Evolutionary conservation across 2,329 filamentous ascomycete species (phyloP).

Genomic region (Ascochyta rabiei): DNA sequence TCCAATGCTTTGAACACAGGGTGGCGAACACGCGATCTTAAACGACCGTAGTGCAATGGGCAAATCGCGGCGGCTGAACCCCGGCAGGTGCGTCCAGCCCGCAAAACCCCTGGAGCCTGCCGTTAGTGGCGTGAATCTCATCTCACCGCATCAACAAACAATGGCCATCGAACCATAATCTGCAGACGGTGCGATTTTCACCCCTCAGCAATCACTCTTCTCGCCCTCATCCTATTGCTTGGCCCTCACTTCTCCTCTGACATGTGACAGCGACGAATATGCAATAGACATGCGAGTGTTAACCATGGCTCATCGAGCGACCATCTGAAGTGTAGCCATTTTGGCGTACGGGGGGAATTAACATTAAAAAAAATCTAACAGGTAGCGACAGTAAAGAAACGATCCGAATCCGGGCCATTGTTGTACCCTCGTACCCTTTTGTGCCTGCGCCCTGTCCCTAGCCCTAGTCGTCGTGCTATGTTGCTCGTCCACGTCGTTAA

Average conservation of each 20-base stretch:
- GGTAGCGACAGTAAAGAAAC: slow-evolving; percentile 9
- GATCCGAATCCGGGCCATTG: background rate
- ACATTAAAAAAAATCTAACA: slow-evolving; percentile 2
- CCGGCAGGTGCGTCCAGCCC: slow-evolving; percentile 26
- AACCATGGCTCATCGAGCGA: too few relatives aligned
- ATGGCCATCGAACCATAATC: slow-evolving; percentile 25
- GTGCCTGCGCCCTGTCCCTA: background rate
- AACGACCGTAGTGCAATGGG: slow-evolving; percentile 16
- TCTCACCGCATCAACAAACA: slow-evolving; percentile 20
- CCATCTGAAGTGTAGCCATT: too few relatives aligned
- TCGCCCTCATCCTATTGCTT: too few relatives aligned
- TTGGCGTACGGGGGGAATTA: background rate
- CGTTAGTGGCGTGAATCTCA: slow-evolving; percentile 41
- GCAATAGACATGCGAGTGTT: too few relatives aligned
- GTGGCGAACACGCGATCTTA: slow-evolving; percentile 38
- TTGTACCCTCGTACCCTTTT: background rate
- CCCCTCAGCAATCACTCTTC: too few relatives aligned
- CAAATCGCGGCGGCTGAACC: slow-evolving; percentile 26
- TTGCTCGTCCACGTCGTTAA: slow-evolving; percentile 5
- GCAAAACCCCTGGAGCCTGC: slow-evolving; percentile 6
- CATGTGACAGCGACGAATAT: background rate
- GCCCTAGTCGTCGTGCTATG: slow-evolving; percentile 1
- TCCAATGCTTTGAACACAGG: background rate
- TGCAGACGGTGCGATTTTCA: background rate
- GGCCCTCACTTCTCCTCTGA: background rate